phyloP scores from a whole-genome alignment of 306 rosid genomes.

The Albizia julibrissin region DNA sequence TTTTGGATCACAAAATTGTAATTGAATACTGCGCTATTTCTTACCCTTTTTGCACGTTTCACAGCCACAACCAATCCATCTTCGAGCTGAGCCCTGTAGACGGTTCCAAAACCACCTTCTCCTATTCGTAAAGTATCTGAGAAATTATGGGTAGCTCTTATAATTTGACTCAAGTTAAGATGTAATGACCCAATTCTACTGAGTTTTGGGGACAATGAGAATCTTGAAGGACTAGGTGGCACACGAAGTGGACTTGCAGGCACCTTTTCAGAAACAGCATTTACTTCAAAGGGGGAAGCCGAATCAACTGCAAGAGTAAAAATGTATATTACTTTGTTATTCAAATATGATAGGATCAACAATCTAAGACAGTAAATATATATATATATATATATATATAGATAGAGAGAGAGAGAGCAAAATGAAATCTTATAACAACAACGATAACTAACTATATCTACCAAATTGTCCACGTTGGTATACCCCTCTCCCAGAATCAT shows the following conservation, averaged over 20 bases:
- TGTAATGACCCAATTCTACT: slow-evolving; percentile 72
- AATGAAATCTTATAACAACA: background rate
- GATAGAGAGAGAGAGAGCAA: background rate
- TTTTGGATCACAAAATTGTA: background rate
- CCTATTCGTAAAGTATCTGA: slow-evolving; percentile 74
- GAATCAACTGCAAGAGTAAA: slow-evolving; percentile 64
- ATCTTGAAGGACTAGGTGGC: slow-evolving; percentile 88
- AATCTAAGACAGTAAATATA: background rate
- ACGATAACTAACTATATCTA: background rate
- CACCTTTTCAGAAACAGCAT: slow-evolving; percentile 57
- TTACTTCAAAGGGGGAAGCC: slow-evolving; percentile 55
- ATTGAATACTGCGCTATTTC: slow-evolving; percentile 5
- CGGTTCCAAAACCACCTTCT: slow-evolving; percentile 97
- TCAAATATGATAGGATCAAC: slow-evolving; percentile 22
- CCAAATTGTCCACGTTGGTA: slow-evolving; percentile 22
- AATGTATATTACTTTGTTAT: slow-evolving; percentile 28
- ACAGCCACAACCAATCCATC: slow-evolving; percentile 76
- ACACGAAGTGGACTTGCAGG: slow-evolving; percentile 76
- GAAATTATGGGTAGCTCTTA: slow-evolving; percentile 79
- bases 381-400: too few relatives aligned
- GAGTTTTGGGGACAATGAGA: slow-evolving; percentile 71
- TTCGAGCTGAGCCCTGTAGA: slow-evolving; percentile 84
- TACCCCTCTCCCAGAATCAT: background rate
- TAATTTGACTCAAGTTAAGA: slow-evolving; percentile 73
- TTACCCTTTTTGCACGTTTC: slow-evolving; percentile 88